phyloP scores from a whole-genome alignment of 139 green algal genomes.

The Medakamo hakoo region DNA sequence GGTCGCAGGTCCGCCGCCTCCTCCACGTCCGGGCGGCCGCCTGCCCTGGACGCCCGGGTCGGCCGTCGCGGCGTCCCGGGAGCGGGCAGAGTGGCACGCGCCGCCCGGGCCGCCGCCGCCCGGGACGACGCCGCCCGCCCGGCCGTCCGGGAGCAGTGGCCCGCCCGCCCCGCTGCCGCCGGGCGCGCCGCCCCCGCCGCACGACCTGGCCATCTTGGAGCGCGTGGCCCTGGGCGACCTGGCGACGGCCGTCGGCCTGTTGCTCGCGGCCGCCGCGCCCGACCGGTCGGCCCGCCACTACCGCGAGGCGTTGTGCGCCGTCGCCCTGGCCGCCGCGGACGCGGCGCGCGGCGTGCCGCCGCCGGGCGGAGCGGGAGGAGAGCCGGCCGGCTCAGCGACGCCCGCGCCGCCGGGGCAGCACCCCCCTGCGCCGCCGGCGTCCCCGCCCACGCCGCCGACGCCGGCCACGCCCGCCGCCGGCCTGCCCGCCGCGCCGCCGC shows the following conservation, averaged over 20 bases:
- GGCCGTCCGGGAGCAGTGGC: too few relatives aligned
- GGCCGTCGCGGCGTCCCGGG: slow-evolving; percentile 35
- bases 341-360: too few relatives aligned
- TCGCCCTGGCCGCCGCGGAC: slow-evolving; percentile 44
- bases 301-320: slow-evolving; percentile 51
- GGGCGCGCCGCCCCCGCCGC: too few relatives aligned
- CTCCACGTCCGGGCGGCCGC: neutral
- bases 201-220: slow-evolving; percentile 21
- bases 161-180: too few relatives aligned
- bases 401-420: slow-evolving; percentile 1
- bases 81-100: slow-evolving; percentile 44
- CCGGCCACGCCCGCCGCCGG: neutral
- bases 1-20: neutral
- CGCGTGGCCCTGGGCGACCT: slow-evolving; percentile 52
- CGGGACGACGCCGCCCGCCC: too few relatives aligned
- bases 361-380: too few relatives aligned
- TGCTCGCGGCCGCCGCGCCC: slow-evolving; percentile 43
- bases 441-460: neutral
- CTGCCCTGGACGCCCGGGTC: slow-evolving; percentile 33
- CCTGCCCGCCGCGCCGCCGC: slow-evolving; percentile 2
- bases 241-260: slow-evolving; percentile 60
- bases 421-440: neutral
- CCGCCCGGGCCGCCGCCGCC: too few relatives aligned
- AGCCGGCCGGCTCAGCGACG: slow-evolving; percentile 1
- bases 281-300: slow-evolving; percentile 39